phyloP scores from a whole-genome alignment of 768 basidiomycete species.

The Mycena sanguinolenta region DNA sequence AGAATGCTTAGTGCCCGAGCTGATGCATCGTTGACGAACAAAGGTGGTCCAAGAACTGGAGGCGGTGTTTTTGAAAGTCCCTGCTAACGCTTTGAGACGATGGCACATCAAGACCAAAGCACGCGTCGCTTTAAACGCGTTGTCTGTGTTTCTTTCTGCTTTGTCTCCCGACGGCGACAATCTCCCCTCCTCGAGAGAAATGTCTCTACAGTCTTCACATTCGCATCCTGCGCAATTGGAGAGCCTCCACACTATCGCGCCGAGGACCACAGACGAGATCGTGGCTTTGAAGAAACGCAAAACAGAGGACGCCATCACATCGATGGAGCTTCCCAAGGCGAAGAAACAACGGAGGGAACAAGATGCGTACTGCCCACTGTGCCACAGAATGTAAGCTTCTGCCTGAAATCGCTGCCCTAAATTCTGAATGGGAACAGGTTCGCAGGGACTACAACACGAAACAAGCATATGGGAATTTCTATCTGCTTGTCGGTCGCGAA shows the following conservation, averaged over 20 bases:
- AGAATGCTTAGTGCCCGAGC: too few species aligned
- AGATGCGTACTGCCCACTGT: slow-evolving; percentile 14
- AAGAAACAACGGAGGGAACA: background rate
- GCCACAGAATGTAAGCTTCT: slow-evolving; percentile 8
- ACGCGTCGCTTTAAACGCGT: slow-evolving; percentile 11
- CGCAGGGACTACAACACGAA: background rate
- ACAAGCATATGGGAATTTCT: background rate
- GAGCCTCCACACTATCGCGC: background rate
- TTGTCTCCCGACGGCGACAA: slow-evolving; percentile 1
- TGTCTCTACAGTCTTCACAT: background rate
- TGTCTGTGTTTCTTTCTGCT: slow-evolving; percentile 27
- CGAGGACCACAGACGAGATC: background rate
- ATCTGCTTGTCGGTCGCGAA: background rate
- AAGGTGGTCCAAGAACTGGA: background rate
- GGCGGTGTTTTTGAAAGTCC: background rate
- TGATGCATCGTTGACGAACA: background rate
- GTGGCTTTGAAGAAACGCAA: slow-evolving; percentile 3
- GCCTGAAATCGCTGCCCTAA: background rate
- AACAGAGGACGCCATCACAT: background rate
- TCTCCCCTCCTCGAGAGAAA: background rate
- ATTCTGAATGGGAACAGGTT: slow-evolving; percentile 19
- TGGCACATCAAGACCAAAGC: slow-evolving; percentile 11
- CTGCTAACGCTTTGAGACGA: slow-evolving; percentile 15
- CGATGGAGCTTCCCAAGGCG: background rate
- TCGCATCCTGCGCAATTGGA: background rate